A percentile compares a stretch with the other conserved stretches of the same genome.
Conservation (phyloP, 2,329 filamentous ascomycete species). For the Claviceps quebecensis region DNA sequence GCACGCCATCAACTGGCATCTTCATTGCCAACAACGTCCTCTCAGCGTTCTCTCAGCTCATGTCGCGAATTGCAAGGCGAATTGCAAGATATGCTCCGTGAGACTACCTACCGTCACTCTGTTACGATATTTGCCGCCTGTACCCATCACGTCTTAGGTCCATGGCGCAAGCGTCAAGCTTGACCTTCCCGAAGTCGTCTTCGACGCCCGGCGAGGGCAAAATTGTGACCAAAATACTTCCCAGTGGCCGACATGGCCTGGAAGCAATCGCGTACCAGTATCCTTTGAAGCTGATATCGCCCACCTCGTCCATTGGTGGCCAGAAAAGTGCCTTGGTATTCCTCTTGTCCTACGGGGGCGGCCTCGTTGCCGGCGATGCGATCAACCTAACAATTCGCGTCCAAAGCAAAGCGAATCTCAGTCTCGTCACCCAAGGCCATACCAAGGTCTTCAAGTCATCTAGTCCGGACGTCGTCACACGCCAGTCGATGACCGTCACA, state of each 20-base stretch:
- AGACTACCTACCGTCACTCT: neutral
- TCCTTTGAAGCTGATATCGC: conserved; percentile 83
- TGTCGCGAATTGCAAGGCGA: neutral
- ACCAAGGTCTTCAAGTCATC: conserved; percentile 90
- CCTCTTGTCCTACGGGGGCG: conserved; percentile 85
- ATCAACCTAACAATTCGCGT: conserved; percentile 61
- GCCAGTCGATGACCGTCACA: conserved; percentile 39
- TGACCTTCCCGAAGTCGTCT: conserved; percentile 62
- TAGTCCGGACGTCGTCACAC: conserved; percentile 38
- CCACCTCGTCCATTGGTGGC: conserved; percentile 44
- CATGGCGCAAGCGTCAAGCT: conserved; percentile 9
- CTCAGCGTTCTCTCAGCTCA: neutral
- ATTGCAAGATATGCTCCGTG: neutral
- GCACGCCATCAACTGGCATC: neutral
- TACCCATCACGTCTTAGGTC: neutral
- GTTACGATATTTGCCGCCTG: neutral
- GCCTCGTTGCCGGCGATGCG: conserved; percentile 75
- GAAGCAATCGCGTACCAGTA: conserved; percentile 77
- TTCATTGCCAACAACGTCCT: neutral
- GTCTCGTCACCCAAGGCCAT: conserved; percentile 59
- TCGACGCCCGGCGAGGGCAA: conserved; percentile 65
- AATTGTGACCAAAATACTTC: conserved; percentile 59
- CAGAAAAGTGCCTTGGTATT: conserved; percentile 67
- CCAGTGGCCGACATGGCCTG: conserved; percentile 57
- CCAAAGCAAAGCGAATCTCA: conserved; percentile 49